A percentile compares a stretch with the other conserved stretches of the same genome.
Evolutionary conservation across 495 filamentous ascomycete species (phyloP).

Genomic region (Entonaema liquescens): DNA sequence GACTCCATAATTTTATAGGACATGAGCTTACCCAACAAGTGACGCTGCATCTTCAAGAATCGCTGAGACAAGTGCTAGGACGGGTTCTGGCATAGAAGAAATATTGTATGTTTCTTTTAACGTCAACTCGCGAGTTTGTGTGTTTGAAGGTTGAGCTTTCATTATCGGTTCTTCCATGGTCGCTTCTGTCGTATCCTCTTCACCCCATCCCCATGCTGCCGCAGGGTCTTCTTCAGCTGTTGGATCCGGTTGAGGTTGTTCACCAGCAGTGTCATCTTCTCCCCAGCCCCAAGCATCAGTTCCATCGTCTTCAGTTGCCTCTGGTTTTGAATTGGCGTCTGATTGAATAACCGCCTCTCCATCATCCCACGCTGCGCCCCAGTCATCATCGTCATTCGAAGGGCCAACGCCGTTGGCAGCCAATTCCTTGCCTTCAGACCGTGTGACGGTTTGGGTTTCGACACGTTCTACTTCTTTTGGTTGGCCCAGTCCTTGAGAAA

Average conservation of each 20-base stretch:
- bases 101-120: constrained; percentile 87
- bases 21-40: constrained; percentile 63
- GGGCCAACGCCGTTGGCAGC: constrained; percentile 59
- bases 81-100: constrained; percentile 80
- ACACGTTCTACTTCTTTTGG: constrained; percentile 78
- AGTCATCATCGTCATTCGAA: constrained; percentile 54
- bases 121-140: constrained; percentile 64
- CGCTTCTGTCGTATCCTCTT: constrained; percentile 55
- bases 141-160: constrained; percentile 26
- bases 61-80: constrained; percentile 74
- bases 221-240: constrained; percentile 58
- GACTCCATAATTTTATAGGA: not conserved
- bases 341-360: constrained; percentile 46
- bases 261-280: constrained; percentile 38
- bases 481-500: constrained; percentile 68
- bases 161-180: constrained; percentile 38
- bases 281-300: constrained; percentile 47
- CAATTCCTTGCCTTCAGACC: constrained; percentile 68
- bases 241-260: constrained; percentile 22
- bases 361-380: constrained; percentile 79
- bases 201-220: constrained; percentile 70
- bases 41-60: constrained; percentile 75
- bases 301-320: constrained; percentile 36
- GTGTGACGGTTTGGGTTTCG: constrained; percentile 81
- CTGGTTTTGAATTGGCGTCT: constrained; percentile 53